Base-by-base conservation (phyloP, 1,284 basidiomycete genomes). In the Xanthoconium separans region DNA sequence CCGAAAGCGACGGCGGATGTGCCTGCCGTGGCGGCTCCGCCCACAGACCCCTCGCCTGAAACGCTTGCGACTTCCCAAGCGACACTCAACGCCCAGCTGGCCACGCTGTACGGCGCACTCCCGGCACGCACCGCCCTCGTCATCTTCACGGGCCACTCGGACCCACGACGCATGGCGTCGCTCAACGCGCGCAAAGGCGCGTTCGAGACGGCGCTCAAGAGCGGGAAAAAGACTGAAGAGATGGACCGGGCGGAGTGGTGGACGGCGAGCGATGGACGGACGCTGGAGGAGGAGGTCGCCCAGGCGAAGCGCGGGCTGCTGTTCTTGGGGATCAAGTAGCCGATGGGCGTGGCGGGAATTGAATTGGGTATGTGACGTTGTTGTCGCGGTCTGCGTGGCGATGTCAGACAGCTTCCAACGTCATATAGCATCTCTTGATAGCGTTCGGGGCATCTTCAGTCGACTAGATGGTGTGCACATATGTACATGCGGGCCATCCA, bases 121-220 rank as follows among this genome's bases (percentile, higher is more conserved):
- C 92, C 93, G 0, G 67, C 84, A 8, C 83, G 87, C 27, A 91
- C 93, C 0, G 93, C 93, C 0, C 69, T 97, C 12, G 74, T 96
- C 41, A 75, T 97, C 44, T 85, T 96, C 64, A 91, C 89, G 0
- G 94, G 94, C 0, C 92, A 96, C 65, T 83, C 85, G 1, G 91
- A 95, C 65, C 93, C 95, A 0, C 81, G 91, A 0, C 75, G 70
- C 1, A 93, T 95, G 89, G 75, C 86, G 1, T 68, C 77, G 24
- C 74, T 96, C 20, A 85, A 84, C 54, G 79, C 80, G 4, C 79
- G 85, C 51, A 88, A 92, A 67, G 71, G 72, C 5, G 77, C 80
- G 18, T 95, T 93, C 63, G 93, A 96, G 64, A 76, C 72, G 33
- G 80, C 85, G 30, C 75, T 89, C 60, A 80, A 83, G 63, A 76